Conservation (phyloP, 208 protist species). For the Porcisia hertigi region DNA sequence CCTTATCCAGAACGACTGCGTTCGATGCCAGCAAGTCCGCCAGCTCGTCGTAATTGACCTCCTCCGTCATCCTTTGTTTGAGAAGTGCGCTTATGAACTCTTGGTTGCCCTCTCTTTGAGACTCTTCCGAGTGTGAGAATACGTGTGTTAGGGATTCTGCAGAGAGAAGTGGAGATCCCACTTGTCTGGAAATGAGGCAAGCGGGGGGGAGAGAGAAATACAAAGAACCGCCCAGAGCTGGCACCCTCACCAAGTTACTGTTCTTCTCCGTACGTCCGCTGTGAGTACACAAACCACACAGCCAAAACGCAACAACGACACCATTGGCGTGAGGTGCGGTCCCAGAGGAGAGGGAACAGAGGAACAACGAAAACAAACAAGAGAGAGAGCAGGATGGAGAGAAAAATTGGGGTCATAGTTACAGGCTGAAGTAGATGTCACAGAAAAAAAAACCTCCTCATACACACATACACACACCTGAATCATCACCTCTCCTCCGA, state of each 20-base stretch:
- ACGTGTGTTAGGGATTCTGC: background rate
- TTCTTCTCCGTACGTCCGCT: conserved; percentile 6
- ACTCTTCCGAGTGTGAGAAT: background rate
- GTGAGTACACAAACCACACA: background rate
- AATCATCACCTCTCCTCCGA: background rate
- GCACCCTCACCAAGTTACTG: background rate
- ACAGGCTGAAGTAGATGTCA: background rate
- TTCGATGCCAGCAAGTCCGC: conserved; percentile 51
- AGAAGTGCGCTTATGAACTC: background rate
- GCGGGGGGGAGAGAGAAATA: background rate
- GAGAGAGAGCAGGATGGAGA: background rate
- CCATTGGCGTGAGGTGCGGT: background rate
- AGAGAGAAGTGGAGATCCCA: background rate
- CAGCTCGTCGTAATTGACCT: conserved; percentile 77
- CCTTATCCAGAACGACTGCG: background rate
- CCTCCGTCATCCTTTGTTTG: conserved; percentile 48
- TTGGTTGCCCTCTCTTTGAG: background rate
- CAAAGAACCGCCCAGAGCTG: background rate
- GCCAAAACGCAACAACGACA: background rate
- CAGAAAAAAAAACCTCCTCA: background rate
- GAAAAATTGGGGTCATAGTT: background rate
- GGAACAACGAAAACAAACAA: background rate
- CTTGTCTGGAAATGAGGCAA: background rate
- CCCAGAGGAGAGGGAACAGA: background rate
- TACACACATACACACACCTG: background rate